phyloP scores from a whole-genome alignment of 306 rosid genomes.

The Malus sieversii region DNA sequence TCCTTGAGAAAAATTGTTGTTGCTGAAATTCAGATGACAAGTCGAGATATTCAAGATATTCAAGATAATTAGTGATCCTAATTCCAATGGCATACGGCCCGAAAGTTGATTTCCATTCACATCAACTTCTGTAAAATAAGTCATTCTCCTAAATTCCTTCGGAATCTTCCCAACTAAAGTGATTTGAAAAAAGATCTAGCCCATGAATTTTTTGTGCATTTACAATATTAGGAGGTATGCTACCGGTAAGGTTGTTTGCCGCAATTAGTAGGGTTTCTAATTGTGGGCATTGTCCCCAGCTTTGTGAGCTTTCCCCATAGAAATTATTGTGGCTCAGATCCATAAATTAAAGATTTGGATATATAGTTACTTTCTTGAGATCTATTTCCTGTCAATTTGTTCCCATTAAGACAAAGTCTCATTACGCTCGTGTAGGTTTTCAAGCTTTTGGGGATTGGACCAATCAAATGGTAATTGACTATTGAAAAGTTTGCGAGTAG shows the following conservation, averaged over 20 bases:
- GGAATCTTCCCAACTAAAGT: background rate
- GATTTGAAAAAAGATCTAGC: background rate
- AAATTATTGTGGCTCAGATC: background rate
- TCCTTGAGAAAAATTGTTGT: too few relatives aligned
- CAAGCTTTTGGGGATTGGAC: too few relatives aligned
- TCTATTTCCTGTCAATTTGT: too few relatives aligned
- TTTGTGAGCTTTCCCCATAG: conserved; percentile 18
- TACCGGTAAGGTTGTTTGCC: conserved; percentile 12
- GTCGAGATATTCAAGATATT: conserved; percentile 10
- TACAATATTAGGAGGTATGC: background rate
- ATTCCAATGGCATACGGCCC: background rate
- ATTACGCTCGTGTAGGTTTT: too few relatives aligned
- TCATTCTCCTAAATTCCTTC: background rate
- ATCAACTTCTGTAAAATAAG: background rate
- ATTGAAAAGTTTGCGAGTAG: too few relatives aligned
- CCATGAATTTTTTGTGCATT: conserved; percentile 1
- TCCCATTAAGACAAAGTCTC: too few relatives aligned
- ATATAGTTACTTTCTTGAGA: too few relatives aligned
- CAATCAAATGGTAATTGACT: too few relatives aligned
- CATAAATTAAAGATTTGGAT: too few relatives aligned
- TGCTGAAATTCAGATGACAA: background rate
- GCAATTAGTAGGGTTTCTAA: conserved; percentile 20
- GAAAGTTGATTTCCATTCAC: background rate
- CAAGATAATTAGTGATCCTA: background rate
- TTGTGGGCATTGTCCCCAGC: conserved; percentile 20